Evolutionary conservation across 306 rosid species (phyloP), one percentile per base, ranked within the genome.

Genomic region (Fragaria iinumae): DNA sequence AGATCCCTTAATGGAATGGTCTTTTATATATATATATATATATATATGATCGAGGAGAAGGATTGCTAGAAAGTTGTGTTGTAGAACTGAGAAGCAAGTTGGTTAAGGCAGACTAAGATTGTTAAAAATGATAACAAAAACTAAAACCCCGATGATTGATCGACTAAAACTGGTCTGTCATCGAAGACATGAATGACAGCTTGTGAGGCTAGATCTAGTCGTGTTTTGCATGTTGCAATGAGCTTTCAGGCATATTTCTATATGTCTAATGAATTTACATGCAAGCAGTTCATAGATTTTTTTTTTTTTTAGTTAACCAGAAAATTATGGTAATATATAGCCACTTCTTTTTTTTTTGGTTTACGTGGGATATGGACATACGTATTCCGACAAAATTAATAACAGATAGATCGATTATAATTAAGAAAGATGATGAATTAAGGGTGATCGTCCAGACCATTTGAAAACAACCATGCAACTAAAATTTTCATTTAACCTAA

Each of bases 381-480:
- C 21, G 41, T 16, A 27, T 47, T 47, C 23, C 43, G 57, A 69
- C 73, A 69, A 45, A 45, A 12, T 9, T 47, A 13, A 47, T 2
- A 12, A 5, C 12, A 11, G 16, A 9, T 47, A 47, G 17, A 47
- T 47, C 32, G 32, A 29, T 29, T 29, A 29, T 29, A 29, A 29
- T 29, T 47, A 16, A 47, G 11, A 12, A 47, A 47, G 17, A 2
- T 11, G 17, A 11, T 11, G 36, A 32, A 32, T 32, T 32, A 32
- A 32, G 50, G 50, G 50, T 47, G 5, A 47, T 17, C 16, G 17
- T 4, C 50, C 50, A 47, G 17, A 47, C 17, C 50, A 70, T 56
- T 8, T 23, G 60, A 70, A 47, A 70, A 48, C 44, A 70, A 70
- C 74, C 44, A 47, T 29, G 43, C 43, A 16, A 70, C 60, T 43